These are phyloP conservation scores for Alternaria sp. DNA, from an alignment of 2,329 filamentous ascomycete species.

Conservation along the genomic window DNA sequence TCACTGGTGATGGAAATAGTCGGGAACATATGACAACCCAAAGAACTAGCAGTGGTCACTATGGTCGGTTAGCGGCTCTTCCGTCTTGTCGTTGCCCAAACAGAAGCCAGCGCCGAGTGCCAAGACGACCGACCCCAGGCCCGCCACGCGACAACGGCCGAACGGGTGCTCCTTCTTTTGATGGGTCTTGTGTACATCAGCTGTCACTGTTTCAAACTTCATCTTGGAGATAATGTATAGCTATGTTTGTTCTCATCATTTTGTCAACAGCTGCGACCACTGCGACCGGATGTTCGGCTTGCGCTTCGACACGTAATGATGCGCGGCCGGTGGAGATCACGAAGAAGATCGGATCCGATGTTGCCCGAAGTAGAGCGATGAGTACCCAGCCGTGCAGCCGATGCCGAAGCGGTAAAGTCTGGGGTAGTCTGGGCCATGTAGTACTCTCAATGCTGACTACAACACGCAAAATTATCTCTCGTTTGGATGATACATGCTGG, in stretches of 20 bases:
- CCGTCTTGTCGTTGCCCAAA: constrained; percentile 20
- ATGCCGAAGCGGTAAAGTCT: background rate
- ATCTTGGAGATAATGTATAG: background rate
- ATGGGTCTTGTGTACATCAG: background rate
- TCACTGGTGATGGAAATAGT: constrained; percentile 10
- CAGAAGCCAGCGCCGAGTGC: constrained; percentile 19
- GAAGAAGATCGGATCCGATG: constrained; percentile 6
- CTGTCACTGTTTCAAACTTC: background rate
- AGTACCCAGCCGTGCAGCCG: background rate
- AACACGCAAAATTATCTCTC: background rate
- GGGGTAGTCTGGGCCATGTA: constrained; percentile 3
- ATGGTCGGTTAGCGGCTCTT: constrained; percentile 27
- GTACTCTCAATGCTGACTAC: background rate
- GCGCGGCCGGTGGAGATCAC: constrained; percentile 1
- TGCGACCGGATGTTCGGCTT: background rate
- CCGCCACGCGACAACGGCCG: constrained; percentile 17
- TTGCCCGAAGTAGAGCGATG: constrained; percentile 4
- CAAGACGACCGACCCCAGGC: constrained; percentile 17
- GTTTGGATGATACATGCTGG: background rate
- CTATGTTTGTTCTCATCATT: background rate
- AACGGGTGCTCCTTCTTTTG: background rate
- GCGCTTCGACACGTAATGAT: background rate
- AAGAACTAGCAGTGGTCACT: constrained; percentile 11
- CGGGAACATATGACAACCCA: constrained; percentile 22
- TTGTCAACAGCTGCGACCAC: background rate